Evolutionary conservation across 2,329 filamentous ascomycete species (phyloP).

Genomic region (Stylonectria norvegica): DNA sequence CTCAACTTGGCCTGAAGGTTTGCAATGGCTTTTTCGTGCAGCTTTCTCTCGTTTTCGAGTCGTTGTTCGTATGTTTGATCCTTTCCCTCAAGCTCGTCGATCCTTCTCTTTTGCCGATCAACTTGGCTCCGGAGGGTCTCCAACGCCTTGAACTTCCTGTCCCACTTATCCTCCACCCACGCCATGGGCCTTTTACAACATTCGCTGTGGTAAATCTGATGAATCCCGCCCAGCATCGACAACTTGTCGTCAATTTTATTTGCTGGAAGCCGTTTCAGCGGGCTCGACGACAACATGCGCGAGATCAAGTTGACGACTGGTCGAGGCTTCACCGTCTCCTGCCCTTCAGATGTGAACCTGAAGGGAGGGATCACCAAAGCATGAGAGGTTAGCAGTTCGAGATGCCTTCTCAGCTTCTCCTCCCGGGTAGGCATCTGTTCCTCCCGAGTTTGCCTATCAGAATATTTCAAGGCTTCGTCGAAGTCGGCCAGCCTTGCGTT

Average conservation of each 20-base stretch:
- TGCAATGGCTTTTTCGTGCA: conserved; percentile 31
- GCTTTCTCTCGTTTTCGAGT: conserved; percentile 35
- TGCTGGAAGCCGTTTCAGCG: conserved; percentile 32
- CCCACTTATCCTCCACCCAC: conserved; percentile 36
- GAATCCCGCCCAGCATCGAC: conserved; percentile 43
- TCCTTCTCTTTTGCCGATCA: conserved; percentile 30
- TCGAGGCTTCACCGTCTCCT: conserved; percentile 39
- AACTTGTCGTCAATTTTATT: conserved; percentile 40
- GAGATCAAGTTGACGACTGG: conserved; percentile 38
- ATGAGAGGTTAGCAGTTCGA: conserved; percentile 32
- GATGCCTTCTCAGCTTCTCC: conserved; percentile 33
- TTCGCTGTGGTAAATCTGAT: conserved; percentile 45
- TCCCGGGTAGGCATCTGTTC: conserved; percentile 33
- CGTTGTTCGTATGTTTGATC: conserved; percentile 40
- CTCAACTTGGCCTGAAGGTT: conserved; percentile 34
- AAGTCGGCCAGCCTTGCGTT: conserved; percentile 38
- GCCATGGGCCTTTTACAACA: conserved; percentile 42
- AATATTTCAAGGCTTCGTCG: conserved; percentile 36
- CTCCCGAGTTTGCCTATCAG: conserved; percentile 23
- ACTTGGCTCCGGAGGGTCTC: conserved; percentile 32
- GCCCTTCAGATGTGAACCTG: conserved; percentile 37
- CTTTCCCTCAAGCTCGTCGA: conserved; percentile 36
- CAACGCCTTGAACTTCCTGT: conserved; percentile 31
- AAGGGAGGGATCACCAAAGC: conserved; percentile 34
- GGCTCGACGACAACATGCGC: conserved; percentile 34